These are phyloP conservation scores for Yamadazyma phyllophila DNA, from an alignment of 805 yeast genomes.

Conservation along the genomic window DNA sequence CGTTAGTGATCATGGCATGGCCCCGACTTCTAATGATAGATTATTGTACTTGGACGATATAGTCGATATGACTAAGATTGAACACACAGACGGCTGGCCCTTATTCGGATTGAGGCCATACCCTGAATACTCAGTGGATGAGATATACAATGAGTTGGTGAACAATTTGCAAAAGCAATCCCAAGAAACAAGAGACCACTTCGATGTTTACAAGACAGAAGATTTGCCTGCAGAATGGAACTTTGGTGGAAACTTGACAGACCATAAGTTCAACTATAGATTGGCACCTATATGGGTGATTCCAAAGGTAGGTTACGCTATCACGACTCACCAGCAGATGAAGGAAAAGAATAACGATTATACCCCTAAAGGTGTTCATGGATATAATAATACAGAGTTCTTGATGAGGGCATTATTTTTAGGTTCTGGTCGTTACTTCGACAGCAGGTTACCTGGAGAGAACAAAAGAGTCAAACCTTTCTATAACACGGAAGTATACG, in stretches of 20 bases:
- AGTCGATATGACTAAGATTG: constrained; percentile 51
- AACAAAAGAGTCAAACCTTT: constrained; percentile 55
- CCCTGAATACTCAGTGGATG: constrained; percentile 35
- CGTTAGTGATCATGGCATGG: constrained; percentile 93
- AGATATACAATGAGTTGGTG: constrained; percentile 45
- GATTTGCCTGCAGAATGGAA: constrained; percentile 54
- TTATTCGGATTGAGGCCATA: constrained; percentile 70
- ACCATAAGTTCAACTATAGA: constrained; percentile 50
- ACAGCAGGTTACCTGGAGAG: constrained; percentile 27
- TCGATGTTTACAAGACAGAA: constrained; percentile 50
- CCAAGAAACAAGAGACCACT: constrained; percentile 24
- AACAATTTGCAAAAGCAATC: constrained; percentile 16
- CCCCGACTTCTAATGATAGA: constrained; percentile 74
- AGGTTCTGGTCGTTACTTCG: constrained; percentile 79
- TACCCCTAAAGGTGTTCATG: constrained; percentile 77
- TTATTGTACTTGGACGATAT: constrained; percentile 72
- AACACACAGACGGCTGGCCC: constrained; percentile 84
- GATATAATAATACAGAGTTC: constrained; percentile 73
- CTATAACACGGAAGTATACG: constrained; percentile 69
- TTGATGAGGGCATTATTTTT: constrained; percentile 82
- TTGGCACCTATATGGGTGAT: constrained; percentile 85
- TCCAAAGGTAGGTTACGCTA: constrained; percentile 77
- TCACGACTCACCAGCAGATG: constrained; percentile 61
- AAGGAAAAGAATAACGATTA: constrained; percentile 48
- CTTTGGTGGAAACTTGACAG: constrained; percentile 44